phyloP scores from a whole-genome alignment of 2,329 filamentous ascomycete genomes.

The Stachybotrys elegans region DNA sequence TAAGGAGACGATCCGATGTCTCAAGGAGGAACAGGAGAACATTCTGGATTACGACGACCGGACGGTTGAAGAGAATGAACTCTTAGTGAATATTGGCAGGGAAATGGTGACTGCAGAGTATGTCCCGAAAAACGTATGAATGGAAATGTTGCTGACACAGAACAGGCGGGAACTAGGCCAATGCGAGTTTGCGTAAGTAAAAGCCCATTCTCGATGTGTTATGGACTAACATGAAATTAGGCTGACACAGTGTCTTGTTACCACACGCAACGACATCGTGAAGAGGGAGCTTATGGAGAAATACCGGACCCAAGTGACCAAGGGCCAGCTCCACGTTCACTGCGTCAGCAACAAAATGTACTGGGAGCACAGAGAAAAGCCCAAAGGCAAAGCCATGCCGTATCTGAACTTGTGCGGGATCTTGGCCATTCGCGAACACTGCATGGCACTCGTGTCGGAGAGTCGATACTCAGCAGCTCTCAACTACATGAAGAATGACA shows the following conservation, averaged over 20 bases:
- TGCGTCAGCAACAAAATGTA: slow-evolving; percentile 41
- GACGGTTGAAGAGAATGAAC: slow-evolving; percentile 5
- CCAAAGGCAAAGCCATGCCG: slow-evolving; percentile 18
- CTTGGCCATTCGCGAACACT: slow-evolving; percentile 33
- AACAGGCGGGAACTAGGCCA: slow-evolving; percentile 9
- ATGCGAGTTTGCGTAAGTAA: slow-evolving; percentile 19
- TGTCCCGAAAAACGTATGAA: neutral
- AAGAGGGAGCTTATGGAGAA: slow-evolving; percentile 16
- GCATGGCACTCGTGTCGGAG: slow-evolving; percentile 38
- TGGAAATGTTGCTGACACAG: neutral
- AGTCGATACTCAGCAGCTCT: slow-evolving; percentile 30
- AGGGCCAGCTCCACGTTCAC: slow-evolving; percentile 27
- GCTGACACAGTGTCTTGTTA: slow-evolving; percentile 28
- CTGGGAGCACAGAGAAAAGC: slow-evolving; percentile 26
- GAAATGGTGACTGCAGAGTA: slow-evolving; percentile 5
- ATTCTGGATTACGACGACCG: slow-evolving; percentile 9
- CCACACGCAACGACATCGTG: slow-evolving; percentile 31
- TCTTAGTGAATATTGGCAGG: neutral
- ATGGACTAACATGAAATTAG: slow-evolving; percentile 10
- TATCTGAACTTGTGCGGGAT: slow-evolving; percentile 38
- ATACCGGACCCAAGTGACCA: slow-evolving; percentile 21
- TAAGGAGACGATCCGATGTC: slow-evolving; percentile 5
- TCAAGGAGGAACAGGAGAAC: slow-evolving; percentile 11
- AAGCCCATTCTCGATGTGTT: neutral
- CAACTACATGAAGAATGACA: slow-evolving; percentile 32